Evolutionary conservation across 176 grass and related monocot species (phyloP), one percentile per base, ranked within the genome.

Genomic region (Carex littledalei): DNA sequence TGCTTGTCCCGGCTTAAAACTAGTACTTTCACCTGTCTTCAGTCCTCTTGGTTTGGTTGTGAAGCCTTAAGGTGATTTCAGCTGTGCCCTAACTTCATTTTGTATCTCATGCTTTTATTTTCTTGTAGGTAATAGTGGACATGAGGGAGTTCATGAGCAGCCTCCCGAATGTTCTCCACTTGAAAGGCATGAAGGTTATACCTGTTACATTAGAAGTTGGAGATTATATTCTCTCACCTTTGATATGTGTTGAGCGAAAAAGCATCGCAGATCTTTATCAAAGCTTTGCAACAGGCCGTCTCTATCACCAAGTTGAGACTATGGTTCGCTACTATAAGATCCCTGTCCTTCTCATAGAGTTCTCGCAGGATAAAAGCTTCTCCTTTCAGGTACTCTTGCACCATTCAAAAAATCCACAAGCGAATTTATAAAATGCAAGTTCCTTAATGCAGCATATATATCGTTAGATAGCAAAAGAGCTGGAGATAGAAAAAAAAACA

Each of bases 61-160:
- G 20, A 75, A 53, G 43, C 71, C 20, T 34, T 53, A 26, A 29
- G 45, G 43, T 52, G 24, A 16, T 22, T 55, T 77, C 8, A 72
- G 65, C 22, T 49, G 3, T 21, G 0, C 16, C 39, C 8, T 1
- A 47, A 47, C 9, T 49, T 20, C n/a, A 22, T n/a, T 39, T 18
- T 73, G 18, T 73, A 49, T 73, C 41, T n/a, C 41, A 32, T 55
- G 41, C 41, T 24, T 32, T 57, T 90, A 70, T 32, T 80, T 74
- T 87, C 37, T 86, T 78, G 9, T 87, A 97, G 95, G 91, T 94
- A 86, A 90, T 98, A 91, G 95, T 98, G 71, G 95, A 98, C 83
- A 93, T 94, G 91, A 89, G 95, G 87, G 95, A 94, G 88, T 98
- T 98, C 78, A 98, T 94, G 92, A 98, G 95, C 88, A 94, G 92